Conservation (phyloP, 73 alveolate species). For the Breviolum minutum region DNA sequence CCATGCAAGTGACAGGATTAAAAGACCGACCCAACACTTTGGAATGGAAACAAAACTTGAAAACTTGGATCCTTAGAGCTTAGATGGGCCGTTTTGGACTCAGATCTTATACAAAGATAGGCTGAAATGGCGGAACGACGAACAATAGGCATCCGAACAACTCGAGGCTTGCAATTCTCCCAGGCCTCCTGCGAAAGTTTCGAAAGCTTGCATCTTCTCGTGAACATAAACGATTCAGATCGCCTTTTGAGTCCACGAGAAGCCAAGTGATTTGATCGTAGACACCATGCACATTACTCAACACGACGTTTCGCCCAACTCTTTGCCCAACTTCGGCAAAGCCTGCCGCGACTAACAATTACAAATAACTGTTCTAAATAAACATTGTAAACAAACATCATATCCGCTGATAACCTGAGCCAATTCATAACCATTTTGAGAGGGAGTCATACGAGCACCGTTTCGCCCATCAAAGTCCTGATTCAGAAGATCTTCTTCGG, state of each 20-base stretch:
- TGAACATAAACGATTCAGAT: background rate
- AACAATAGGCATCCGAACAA: background rate
- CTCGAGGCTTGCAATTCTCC: slow-evolving; percentile 61
- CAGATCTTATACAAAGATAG: too few species aligned
- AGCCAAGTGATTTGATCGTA: background rate
- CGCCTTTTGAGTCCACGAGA: background rate
- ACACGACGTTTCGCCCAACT: too few species aligned
- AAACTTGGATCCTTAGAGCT: background rate
- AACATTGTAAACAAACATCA: background rate
- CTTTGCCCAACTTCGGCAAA: background rate
- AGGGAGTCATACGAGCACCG: too few species aligned
- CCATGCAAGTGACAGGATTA: too few species aligned
- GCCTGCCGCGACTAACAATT: background rate
- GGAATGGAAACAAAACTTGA: background rate
- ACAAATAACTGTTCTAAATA: background rate
- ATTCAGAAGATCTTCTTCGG: slow-evolving; percentile 49
- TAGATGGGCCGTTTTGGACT: background rate
- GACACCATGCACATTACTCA: background rate
- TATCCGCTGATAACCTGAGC: background rate
- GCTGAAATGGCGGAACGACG: too few species aligned
- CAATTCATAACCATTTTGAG: background rate
- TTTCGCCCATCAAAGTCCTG: background rate
- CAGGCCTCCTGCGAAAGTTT: background rate
- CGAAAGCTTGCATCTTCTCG: background rate
- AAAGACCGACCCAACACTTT: background rate